Percentiles rank a stretch among this genome's conserved stretches.
Evolutionary conservation across 1,284 basidiomycete genomes (phyloP).

Genomic region (Mycena sp.): DNA sequence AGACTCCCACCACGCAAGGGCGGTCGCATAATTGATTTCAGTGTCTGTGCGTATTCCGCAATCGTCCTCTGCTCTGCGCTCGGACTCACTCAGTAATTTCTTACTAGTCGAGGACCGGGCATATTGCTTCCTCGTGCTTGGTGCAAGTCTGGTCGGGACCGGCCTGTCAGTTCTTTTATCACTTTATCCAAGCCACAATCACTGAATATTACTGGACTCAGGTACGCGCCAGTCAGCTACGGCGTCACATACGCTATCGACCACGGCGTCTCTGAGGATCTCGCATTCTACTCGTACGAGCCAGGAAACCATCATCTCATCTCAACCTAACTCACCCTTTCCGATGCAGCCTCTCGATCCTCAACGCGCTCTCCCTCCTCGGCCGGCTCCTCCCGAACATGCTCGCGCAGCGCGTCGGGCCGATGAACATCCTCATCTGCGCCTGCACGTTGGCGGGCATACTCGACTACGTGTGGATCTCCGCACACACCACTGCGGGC

Average conservation of each 20-base stretch:
- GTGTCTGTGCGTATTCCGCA: slow-evolving; percentile 28
- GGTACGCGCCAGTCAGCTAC: slow-evolving; percentile 33
- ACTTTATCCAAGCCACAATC: not conserved
- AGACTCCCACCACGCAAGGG: slow-evolving; percentile 30
- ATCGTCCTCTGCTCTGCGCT: not conserved
- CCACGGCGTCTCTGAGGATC: slow-evolving; percentile 25
- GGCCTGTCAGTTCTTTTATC: slow-evolving; percentile 22
- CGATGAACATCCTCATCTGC: slow-evolving; percentile 26
- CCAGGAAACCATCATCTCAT: not conserved
- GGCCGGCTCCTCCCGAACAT: slow-evolving; percentile 29
- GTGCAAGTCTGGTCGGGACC: slow-evolving; percentile 22
- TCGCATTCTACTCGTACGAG: slow-evolving; percentile 34
- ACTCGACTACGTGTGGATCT: slow-evolving; percentile 28
- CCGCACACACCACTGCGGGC: slow-evolving; percentile 17
- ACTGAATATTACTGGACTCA: not conserved
- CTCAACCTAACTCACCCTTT: not conserved
- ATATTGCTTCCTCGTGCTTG: slow-evolving; percentile 31
- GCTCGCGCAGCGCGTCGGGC: slow-evolving; percentile 27
- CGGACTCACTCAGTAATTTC: not conserved
- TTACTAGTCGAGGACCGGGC: slow-evolving; percentile 25
- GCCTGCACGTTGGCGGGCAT: slow-evolving; percentile 21
- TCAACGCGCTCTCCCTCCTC: slow-evolving; percentile 31
- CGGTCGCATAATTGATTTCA: slow-evolving; percentile 27
- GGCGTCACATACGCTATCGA: slow-evolving; percentile 32
- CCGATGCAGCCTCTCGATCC: slow-evolving; percentile 32